phyloP scores from a whole-genome alignment of 345 rosid species.

The Eucalyptus tenuipes region DNA sequence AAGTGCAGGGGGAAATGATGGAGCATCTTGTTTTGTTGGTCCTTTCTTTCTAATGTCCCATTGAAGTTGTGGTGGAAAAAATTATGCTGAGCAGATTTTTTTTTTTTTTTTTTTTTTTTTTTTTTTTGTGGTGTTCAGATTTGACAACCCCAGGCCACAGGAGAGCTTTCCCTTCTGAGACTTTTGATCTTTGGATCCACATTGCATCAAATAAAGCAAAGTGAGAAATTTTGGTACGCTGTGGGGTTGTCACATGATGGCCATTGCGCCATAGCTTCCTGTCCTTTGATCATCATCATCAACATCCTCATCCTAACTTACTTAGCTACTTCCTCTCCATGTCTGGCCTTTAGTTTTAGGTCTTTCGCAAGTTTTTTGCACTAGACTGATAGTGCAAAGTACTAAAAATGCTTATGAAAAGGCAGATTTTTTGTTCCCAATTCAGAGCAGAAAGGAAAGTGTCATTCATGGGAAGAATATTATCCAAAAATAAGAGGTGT shows the following conservation, averaged over 20 bases:
- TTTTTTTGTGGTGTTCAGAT: not conserved
- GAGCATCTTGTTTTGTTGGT: not conserved
- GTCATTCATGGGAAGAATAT: not conserved
- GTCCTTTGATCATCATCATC: not conserved
- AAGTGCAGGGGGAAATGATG: not conserved
- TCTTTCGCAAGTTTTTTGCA: not conserved
- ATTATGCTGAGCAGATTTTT: not conserved
- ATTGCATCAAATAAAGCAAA: not conserved
- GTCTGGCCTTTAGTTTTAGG: not conserved
- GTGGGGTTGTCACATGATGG: not conserved
- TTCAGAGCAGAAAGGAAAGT: not conserved
- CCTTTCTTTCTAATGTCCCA: not conserved
- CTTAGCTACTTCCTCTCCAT: not conserved
- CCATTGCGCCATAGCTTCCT: not conserved
- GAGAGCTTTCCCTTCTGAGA: not conserved
- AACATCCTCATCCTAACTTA: not conserved
- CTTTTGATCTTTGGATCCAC: constrained; percentile 2
- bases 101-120: not conserved
- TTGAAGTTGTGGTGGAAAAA: not conserved
- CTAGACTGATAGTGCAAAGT: not conserved
- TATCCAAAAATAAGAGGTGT: not conserved
- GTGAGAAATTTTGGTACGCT: not conserved
- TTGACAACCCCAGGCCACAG: not conserved
- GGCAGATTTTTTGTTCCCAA: not conserved
- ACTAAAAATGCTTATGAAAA: not conserved